phyloP scores from a whole-genome alignment of 2,329 filamentous ascomycete species.

The Alternaria dauci region DNA sequence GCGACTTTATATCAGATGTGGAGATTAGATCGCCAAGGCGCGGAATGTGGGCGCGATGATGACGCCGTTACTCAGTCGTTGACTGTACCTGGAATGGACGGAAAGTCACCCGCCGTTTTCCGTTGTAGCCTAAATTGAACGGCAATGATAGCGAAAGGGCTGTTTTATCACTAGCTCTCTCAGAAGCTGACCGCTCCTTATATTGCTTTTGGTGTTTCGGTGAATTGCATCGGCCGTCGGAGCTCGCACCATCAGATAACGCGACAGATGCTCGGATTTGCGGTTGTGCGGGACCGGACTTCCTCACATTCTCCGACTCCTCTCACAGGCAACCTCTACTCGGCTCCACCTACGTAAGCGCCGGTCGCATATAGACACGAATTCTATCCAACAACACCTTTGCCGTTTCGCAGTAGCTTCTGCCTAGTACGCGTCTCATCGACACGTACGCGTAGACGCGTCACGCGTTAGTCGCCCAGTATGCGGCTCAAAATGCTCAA shows the following conservation, averaged over 20 bases:
- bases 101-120: background rate
- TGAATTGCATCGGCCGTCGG: slow-evolving; percentile 7
- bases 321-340: background rate
- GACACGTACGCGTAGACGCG: slow-evolving; percentile 1
- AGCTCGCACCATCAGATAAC: background rate
- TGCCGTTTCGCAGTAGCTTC: background rate
- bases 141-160: too few relatives aligned
- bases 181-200: slow-evolving; percentile 4
- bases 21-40: slow-evolving; percentile 50
- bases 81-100: slow-evolving; percentile 1
- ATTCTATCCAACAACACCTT: background rate
- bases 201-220: slow-evolving; percentile 1
- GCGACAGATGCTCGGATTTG: slow-evolving; percentile 4
- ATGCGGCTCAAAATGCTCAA: slow-evolving; percentile 61
- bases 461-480: background rate
- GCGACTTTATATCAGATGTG: slow-evolving; percentile 44
- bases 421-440: background rate
- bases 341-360: slow-evolving; percentile 1
- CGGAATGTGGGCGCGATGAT: slow-evolving; percentile 39
- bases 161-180: background rate
- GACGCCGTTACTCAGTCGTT: slow-evolving; percentile 19
- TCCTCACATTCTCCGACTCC: slow-evolving; percentile 9
- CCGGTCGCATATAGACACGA: background rate
- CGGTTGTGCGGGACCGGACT: background rate
- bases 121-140: background rate